A percentile compares a stretch with the other conserved stretches of the same genome.
Evolutionary conservation across 2,329 filamentous ascomycete species (phyloP).

Genomic region (Nothophaeocryptopus gaeumannii): DNA sequence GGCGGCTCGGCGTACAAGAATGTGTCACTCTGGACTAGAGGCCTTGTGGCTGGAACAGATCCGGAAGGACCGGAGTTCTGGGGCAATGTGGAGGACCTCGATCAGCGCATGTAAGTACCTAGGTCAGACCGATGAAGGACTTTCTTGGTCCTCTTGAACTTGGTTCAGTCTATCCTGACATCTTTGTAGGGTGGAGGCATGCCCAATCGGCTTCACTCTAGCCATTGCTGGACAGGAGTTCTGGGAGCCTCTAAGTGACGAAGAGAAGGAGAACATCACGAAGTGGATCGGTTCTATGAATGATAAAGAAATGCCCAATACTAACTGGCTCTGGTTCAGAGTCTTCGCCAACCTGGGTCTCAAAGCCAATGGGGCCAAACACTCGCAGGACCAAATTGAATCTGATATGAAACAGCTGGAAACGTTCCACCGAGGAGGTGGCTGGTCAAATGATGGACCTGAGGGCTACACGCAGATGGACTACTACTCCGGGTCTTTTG

Average conservation of each 20-base stretch:
- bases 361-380: constrained; percentile 69
- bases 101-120: constrained; percentile 64
- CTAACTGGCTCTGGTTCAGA: constrained; percentile 78
- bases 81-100: constrained; percentile 71
- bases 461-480: constrained; percentile 80
- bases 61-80: constrained; percentile 69
- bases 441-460: constrained; percentile 77
- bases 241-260: constrained; percentile 63
- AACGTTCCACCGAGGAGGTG: constrained; percentile 76
- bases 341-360: constrained; percentile 79
- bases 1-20: constrained; percentile 65
- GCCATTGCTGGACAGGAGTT: constrained; percentile 63
- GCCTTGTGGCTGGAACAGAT: constrained; percentile 68
- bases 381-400: constrained; percentile 66
- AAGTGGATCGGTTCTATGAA: constrained; percentile 75
- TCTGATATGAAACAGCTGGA: constrained; percentile 75
- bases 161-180: too few relatives aligned
- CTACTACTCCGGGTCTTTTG: constrained; percentile 79
- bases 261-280: constrained; percentile 65
- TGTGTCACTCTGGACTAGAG: constrained; percentile 65
- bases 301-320: constrained; percentile 66
- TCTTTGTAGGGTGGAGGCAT: constrained; percentile 63
- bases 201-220: constrained; percentile 71
- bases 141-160: too few relatives aligned
- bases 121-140: too few relatives aligned